phyloP scores from a whole-genome alignment of 805 yeast species.

The Grigorovia jiainica region DNA sequence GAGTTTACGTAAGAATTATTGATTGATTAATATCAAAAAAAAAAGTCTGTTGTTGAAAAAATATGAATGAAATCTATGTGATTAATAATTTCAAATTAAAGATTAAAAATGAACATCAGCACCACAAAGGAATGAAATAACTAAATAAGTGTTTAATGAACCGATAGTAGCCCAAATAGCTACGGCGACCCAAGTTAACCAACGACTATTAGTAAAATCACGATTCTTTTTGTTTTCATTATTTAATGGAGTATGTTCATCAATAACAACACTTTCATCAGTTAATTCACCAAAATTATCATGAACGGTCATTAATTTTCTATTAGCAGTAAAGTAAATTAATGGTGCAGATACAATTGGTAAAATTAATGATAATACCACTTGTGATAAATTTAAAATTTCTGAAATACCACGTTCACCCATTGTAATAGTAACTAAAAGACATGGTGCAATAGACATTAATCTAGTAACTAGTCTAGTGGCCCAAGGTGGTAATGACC shows the following conservation, averaged over 20 bases:
- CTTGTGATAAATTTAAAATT: slow-evolving; percentile 75
- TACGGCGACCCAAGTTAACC: slow-evolving; percentile 45
- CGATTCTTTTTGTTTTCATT: slow-evolving; percentile 23
- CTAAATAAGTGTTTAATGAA: slow-evolving; percentile 60
- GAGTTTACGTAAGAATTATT: too few relatives aligned
- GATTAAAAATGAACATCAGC: slow-evolving; percentile 40
- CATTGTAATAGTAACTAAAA: slow-evolving; percentile 56
- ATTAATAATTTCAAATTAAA: neutral
- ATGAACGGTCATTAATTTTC: slow-evolving; percentile 54
- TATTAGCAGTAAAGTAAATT: slow-evolving; percentile 68
- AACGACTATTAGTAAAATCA: slow-evolving; percentile 63
- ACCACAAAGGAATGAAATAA: slow-evolving; percentile 41
- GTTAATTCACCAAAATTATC: slow-evolving; percentile 7
- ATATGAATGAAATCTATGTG: too few relatives aligned
- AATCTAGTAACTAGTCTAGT: slow-evolving; percentile 71
- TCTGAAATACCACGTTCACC: slow-evolving; percentile 77
- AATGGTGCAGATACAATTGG: slow-evolving; percentile 88
- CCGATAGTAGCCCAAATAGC: slow-evolving; percentile 65
- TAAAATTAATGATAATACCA: slow-evolving; percentile 64
- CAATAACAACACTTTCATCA: slow-evolving; percentile 7
- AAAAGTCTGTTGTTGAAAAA: too few relatives aligned
- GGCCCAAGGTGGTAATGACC: slow-evolving; percentile 75
- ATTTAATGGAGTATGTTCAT: slow-evolving; percentile 24
- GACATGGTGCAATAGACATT: slow-evolving; percentile 80
- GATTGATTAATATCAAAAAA: too few relatives aligned